These are phyloP conservation scores for Auriscalpium microsporum DNA, from an alignment of 768 basidiomycete species.

Conservation along the genomic window DNA sequence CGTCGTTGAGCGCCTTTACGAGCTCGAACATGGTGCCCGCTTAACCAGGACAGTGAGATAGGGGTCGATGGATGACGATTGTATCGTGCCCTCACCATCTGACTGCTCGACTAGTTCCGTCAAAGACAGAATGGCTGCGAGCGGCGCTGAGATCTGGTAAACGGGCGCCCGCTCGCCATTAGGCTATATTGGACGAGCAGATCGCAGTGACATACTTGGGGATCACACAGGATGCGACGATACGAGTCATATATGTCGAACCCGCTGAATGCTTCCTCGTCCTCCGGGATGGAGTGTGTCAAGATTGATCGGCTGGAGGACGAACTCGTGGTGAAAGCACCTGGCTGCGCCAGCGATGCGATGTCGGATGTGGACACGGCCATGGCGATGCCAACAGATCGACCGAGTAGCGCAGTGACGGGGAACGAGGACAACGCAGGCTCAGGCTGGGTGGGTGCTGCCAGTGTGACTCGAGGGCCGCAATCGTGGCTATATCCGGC, in stretches of 20 bases:
- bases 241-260: slow-evolving; percentile 51
- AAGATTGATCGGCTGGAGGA: slow-evolving; percentile 3
- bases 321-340: background rate
- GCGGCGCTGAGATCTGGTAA: slow-evolving; percentile 62
- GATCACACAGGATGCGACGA: slow-evolving; percentile 50
- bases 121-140: slow-evolving; percentile 83
- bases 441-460: too few species aligned
- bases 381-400: background rate
- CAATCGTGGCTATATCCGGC: too few species aligned
- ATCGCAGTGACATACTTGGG: slow-evolving; percentile 41
- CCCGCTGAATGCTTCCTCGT: background rate
- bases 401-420: too few species aligned
- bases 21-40: slow-evolving; percentile 94
- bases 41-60: slow-evolving; percentile 22
- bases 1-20: slow-evolving; percentile 72
- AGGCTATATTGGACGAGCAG: background rate
- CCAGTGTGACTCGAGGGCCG: too few species aligned
- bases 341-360: background rate
- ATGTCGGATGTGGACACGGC: background rate
- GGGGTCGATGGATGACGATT: slow-evolving; percentile 1
- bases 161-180: slow-evolving; percentile 5
- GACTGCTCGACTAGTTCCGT: slow-evolving; percentile 77
- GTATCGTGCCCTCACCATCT: slow-evolving; percentile 41
- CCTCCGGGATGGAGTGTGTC: background rate
- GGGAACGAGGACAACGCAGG: too few species aligned